Evolutionary conservation across 768 basidiomycete species (phyloP), one percentile per base, ranked within the genome.

Genomic region (Russula ochroleuca): DNA sequence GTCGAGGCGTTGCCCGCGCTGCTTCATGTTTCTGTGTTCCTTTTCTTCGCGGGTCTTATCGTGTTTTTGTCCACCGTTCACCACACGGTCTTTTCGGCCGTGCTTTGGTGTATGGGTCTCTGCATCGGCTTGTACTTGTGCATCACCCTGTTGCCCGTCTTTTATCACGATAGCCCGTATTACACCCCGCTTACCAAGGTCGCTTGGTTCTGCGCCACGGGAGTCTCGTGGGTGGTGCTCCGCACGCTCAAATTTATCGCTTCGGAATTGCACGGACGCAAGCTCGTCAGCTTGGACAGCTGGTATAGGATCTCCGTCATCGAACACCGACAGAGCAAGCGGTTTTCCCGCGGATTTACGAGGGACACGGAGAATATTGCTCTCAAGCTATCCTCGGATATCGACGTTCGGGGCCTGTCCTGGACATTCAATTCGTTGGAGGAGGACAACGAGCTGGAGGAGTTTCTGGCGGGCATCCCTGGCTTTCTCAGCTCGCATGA

Each of bases 41-140:
- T 82, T 7, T 82, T 83, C 71, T 77, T 85, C 69, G 75, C 78
- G 31, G 78, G 80, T 37, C 73, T 84, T 41, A 70, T 81, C 40
- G 73, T 76, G 15, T 81, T 83, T 69, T 70, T 82, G 38, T 71
- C 69, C 60, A 72, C 77, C 19, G 69, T 69, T 35, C 63, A 70
- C 54, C 50, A 31, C 5, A 57, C 53, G 7, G 49, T 63, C 17
- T 63, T 63, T 40, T 57, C 62, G 13, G 6, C 50, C 15, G 55
- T 57, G 56, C 54, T 70, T 17, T 63, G 59, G 3, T 57, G 60
- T 10, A 31, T 63, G 5, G 51, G 54, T 11, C 45, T 64, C 21
- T 54, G 57, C n/a, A 47, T 65, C 13, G 59, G 65, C 13, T 23
- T 53, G 19, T 45, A 53, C 31, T 61, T 68, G 8, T 64, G 35